phyloP scores from a whole-genome alignment of 2,329 filamentous ascomycete species.

The Madurella fahalii region DNA sequence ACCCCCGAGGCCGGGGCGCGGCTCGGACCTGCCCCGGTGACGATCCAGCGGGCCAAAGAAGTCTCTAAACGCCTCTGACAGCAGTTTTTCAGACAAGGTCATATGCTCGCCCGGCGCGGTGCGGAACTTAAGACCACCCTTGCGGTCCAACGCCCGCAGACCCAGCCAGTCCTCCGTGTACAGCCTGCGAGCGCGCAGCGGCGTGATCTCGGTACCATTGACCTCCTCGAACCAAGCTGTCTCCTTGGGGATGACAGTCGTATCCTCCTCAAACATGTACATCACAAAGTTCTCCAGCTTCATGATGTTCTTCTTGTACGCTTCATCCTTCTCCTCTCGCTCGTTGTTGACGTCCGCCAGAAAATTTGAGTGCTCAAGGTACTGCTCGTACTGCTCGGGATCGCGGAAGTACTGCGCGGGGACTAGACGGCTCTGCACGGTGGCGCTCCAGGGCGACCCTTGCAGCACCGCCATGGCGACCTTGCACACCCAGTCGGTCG shows the following conservation, averaged over 20 bases:
- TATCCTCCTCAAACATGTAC: conserved; percentile 85
- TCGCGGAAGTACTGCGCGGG: conserved; percentile 95
- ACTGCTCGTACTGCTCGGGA: conserved; percentile 61
- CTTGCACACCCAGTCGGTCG: conserved; percentile 74
- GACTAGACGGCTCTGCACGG: conserved; percentile 75
- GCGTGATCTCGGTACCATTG: conserved; percentile 64
- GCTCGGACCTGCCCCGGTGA: conserved; percentile 22
- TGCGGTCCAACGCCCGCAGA: conserved; percentile 70
- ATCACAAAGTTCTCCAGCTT: conserved; percentile 75
- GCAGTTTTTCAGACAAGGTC: conserved; percentile 62
- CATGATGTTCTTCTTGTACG: conserved; percentile 68
- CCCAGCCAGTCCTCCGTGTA: conserved; percentile 96
- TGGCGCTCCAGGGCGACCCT: conserved; percentile 72
- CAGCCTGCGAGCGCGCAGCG: conserved; percentile 63
- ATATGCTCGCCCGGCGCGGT: conserved; percentile 77
- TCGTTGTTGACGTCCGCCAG: conserved; percentile 97
- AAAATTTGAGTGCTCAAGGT: conserved; percentile 79
- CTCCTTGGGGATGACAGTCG: conserved; percentile 83
- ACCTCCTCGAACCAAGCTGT: conserved; percentile 87
- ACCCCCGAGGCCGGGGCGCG: conserved; percentile 5
- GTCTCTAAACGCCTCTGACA: conserved; percentile 62
- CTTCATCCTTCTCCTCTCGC: conserved; percentile 65
- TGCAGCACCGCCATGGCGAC: conserved; percentile 73
- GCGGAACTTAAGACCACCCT: conserved; percentile 73
- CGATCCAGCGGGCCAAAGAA: conserved; percentile 58